phyloP scores from a whole-genome alignment of 2,329 filamentous ascomycete genomes.

The Pseudogymnoascus sp. region DNA sequence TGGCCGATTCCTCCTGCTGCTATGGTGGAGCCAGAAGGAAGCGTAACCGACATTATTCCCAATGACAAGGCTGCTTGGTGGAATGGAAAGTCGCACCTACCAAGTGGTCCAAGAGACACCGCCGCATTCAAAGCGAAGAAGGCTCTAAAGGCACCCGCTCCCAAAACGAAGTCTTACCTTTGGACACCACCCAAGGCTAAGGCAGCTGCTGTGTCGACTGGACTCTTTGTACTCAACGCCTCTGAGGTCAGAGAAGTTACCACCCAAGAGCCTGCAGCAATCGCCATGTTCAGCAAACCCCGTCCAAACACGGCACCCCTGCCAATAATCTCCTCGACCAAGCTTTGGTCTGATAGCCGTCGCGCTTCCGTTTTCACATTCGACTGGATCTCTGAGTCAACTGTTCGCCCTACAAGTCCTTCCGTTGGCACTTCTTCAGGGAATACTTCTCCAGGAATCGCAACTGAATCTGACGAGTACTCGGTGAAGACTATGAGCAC shows the following conservation, averaged over 20 bases:
- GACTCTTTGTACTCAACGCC: conserved; percentile 18
- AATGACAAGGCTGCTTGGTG: not conserved
- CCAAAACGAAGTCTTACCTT: conserved; percentile 9
- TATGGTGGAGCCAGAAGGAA: not conserved
- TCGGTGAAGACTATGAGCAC: conserved; percentile 27
- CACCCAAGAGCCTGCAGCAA: conserved; percentile 19
- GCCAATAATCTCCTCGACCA: conserved; percentile 17
- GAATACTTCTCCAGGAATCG: conserved; percentile 23
- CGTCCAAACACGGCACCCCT: conserved; percentile 13
- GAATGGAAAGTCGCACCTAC: conserved; percentile 18
- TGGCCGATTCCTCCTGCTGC: not conserved
- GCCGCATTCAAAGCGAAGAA: conserved; percentile 16
- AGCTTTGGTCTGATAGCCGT: conserved; percentile 21
- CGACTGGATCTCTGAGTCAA: conserved; percentile 30
- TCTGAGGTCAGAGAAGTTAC: conserved; percentile 16
- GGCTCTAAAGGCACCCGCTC: not conserved
- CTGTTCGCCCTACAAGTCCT: conserved; percentile 24
- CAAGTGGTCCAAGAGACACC: conserved; percentile 16
- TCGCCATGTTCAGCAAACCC: conserved; percentile 21
- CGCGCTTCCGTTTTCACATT: conserved; percentile 15
- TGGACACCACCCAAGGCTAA: conserved; percentile 15
- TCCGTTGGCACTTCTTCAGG: conserved; percentile 21
- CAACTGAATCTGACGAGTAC: conserved; percentile 24
- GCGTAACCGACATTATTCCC: not conserved
- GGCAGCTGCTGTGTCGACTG: conserved; percentile 8